Base-by-base conservation (phyloP, 2,329 filamentous ascomycete species). In the Ceratocystiopsis sp. region DNA sequence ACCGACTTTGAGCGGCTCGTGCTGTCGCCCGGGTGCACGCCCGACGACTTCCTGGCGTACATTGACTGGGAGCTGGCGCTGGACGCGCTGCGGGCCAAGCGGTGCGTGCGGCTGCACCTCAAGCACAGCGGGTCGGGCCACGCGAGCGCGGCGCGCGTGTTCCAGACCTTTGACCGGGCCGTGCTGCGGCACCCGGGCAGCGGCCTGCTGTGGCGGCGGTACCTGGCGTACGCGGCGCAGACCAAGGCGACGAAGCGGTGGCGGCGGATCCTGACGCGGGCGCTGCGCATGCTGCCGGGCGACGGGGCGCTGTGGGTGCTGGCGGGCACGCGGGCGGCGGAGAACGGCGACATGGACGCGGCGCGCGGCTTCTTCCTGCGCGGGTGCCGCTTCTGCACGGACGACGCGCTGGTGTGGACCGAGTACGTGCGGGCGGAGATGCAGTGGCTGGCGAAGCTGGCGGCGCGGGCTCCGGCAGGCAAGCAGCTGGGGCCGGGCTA, bases 1-100 rank as follows among this genome's bases (percentile, higher is more conserved):
- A 93, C 85, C 55, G 83, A 93, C 53, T 93, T 87, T 58, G 91
- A 98, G 60, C 89, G 95, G 63, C 81, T 78, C 45, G 75, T 96
- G 51, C 83, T 94, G 48, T 79, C 84, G 3, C 78, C 85, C 19
- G 84, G 86, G 40, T 78, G 79, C 47, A 73, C 74, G 37, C 73
- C 87, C 0, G 63, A 72, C 46, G 85, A 95, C 57, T 96, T 84
- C 64, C 78, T 84, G 43, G 74, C 78, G 51, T 98, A 96, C 64
- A 80, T 82, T 38, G 75, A 67, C 45, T 81, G 76, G 75, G 78
- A 82, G 54, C 69, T 71, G 48, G 74, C 71, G 21, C 68, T 82
- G 46, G 85, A 95, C 53, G 62, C 73, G 3, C 71, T 96, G 37
- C 80, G 86, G 45, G 73, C 75, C 51, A 94, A 93, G 62, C 78